Base-by-base conservation (phyloP, 225 moss, liverwort and hornwort species). In the Marchantia polymorpha region DNA sequence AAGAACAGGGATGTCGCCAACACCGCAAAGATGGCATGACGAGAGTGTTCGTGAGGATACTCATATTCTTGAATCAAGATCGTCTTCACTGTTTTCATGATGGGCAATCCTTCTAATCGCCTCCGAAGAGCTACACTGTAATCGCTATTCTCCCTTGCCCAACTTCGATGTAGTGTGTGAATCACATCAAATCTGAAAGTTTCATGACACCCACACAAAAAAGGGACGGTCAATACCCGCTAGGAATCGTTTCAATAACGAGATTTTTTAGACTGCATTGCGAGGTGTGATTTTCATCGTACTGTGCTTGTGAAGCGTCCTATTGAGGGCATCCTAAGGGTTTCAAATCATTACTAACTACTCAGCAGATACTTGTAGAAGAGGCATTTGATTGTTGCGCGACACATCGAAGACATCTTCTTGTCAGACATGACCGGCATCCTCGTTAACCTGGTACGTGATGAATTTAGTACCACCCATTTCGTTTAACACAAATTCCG, bases 1-100 rank as follows among this genome's bases (percentile, higher is more conserved):
- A 99, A 95, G 85, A 99, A 99, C 22, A 93, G 47, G 0, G 93
- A 93, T 77, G 95, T 92, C 20, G 90, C 91, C 58, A 99, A 56
- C 61, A 99, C 99, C 49, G 99, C 99, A 53, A 95, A 89, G 47
- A 99, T 83, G 82, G 99, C 99, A 87, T 99, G 99, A 82, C 93
- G 99, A 46, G 99, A 99, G 80, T 99, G 99, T 71, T 95, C 95
- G 17, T 99, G 99, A 65, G 99, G 99, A 83, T 99, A 99, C 50
- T 93, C 95, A 50, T 91, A 85, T 61, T 92, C 85, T 8, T 89
- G 90, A 73, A 90, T 86, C 26, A 95, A 82, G 76, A 99, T 85
- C 77, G 92, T 92, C 72, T 91, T 89, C 81, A 94, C 88, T 2
- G 86, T 90, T 70, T 84, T 81, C 88, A 89, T 89, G 53, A 72